Conservation (phyloP, 805 yeast genomes). For the Starmerella powellii region DNA sequence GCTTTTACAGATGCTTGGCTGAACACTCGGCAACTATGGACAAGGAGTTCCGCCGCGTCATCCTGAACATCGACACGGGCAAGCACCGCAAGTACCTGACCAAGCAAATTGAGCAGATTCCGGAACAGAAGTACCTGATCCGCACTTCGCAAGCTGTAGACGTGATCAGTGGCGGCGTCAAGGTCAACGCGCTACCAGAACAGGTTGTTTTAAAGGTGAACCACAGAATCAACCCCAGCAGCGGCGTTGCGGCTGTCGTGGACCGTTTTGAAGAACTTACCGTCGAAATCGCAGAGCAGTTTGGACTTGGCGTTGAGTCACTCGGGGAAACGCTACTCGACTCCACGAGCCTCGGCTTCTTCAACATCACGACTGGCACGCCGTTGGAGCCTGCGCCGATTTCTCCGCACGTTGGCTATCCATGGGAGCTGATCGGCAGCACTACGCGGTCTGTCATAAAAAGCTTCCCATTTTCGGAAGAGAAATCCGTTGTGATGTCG, state of each 20-base stretch:
- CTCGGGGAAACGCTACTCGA: slow-evolving; percentile 28
- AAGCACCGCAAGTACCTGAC: slow-evolving; percentile 14
- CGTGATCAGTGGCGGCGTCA: slow-evolving; percentile 58
- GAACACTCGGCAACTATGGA: slow-evolving; percentile 22
- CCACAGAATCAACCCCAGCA: slow-evolving; percentile 52
- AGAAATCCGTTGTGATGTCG: slow-evolving; percentile 33
- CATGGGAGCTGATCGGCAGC: slow-evolving; percentile 52
- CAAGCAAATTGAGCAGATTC: slow-evolving; percentile 14
- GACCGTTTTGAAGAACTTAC: slow-evolving; percentile 30
- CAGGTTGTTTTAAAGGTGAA: slow-evolving; percentile 42
- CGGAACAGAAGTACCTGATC: slow-evolving; percentile 32
- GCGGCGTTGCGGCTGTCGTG: slow-evolving; percentile 35
- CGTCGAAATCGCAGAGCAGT: slow-evolving; percentile 35
- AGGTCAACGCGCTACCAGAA: slow-evolving; percentile 69
- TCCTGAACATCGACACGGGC: slow-evolving; percentile 16
- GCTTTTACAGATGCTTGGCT: slow-evolving; percentile 51
- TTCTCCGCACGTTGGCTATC: slow-evolving; percentile 34
- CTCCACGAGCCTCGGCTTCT: slow-evolving; percentile 30
- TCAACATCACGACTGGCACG: slow-evolving; percentile 29
- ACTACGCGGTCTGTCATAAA: slow-evolving; percentile 41
- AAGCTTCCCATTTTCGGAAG: slow-evolving; percentile 15
- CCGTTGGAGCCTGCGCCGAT: slow-evolving; percentile 43
- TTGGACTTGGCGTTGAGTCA: slow-evolving; percentile 38
- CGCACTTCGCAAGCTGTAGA: slow-evolving; percentile 60
- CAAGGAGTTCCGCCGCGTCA: slow-evolving; percentile 14